Base-by-base conservation (phyloP, 169 alveolate genomes). In the Theileria equi region DNA sequence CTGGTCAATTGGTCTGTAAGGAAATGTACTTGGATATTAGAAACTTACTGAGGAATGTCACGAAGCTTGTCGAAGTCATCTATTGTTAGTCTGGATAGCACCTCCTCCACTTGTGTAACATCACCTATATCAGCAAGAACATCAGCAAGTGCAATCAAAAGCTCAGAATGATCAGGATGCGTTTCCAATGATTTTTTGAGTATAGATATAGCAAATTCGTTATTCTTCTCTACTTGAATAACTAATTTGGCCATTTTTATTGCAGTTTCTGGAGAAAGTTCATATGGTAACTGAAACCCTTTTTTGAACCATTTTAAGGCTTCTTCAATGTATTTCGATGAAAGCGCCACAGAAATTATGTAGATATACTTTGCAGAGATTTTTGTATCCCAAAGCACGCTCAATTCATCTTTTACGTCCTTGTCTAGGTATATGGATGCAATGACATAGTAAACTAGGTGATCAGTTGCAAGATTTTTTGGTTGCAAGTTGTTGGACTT, bases 101-200 rank as follows among this genome's bases (percentile, higher is more conserved):
- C 40, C 23, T 66, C 76, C 45, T 77, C 86, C 2, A 81, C 73
- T 47, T 77, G 58, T 23, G 62, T 28, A 64, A 43, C 60, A 40
- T 54, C 62, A 31, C 86, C 86, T 17, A 44, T 54, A n/a, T 66
- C 67, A 17, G 16, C 52, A 32, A 77, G 69, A 29, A 77, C 49
- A 29, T 77, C 81, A 16, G 81, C 80, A 49, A 77, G 70, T 28
- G 34, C 52, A 34, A 74, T 64, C 65, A 74, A 32, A n/a, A 74
- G 43, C 23, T 64, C 66, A 8, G 84, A 65, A 59, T 74, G 63
- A 13, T 29, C 32, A 21, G 84, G 84, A 23, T 65, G 60, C 7
- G 58, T 57, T 45, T 43, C 66, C 61, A 74, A 55, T 8, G 67
- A 35, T 10, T n/a, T 21, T 28, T 47, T 43, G 29, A 74, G 65